Evolutionary conservation across 306 rosid species (phyloP), one percentile per base, ranked within the genome.

Genomic region (Cicer pinnatifidum): DNA sequence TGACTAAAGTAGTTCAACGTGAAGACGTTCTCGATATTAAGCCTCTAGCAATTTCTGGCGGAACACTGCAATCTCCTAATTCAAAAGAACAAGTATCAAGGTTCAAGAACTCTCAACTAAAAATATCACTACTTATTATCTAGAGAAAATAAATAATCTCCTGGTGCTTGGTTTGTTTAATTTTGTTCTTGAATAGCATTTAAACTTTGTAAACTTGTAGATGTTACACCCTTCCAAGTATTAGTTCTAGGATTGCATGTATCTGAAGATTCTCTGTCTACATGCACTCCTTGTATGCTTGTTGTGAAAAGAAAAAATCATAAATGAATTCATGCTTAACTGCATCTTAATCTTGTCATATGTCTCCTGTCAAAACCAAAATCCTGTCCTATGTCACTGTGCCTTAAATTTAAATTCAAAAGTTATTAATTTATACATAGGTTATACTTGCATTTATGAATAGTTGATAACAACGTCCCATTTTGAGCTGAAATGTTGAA

Each of bases 11-110:
- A 10, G 75, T 48, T 82, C 89, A 63, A 61, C 73, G 60, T 60
- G 86, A 83, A 73, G 90, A 88, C 79, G 69, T 73, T 79, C 88
- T 77, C 8, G 89, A 88, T 45, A 73, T 86, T 52, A 88, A 84
- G 89, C 98, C 93, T 43, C 81, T 82, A 60, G 87, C 88, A 20
- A 46, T 71, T 77, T 78, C 87, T 9, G 81, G 77, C 77, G 90
- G 76, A 76, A 64, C 89, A 61, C 7, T 52, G 81, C 85, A 57
- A 75, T 71, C 78, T 63, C 45, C 84, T 59, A 86, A 83, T 76
- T 78, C 84, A 43, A 90, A 91, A 84, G 93, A 87, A 78, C 91
- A 89, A 67, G 66, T 81, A 64, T 85, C 88, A 73, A 93, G 98
- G 98, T 93, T 83, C 67, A 46, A 68, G 65, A 67, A 58, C 57